These are phyloP conservation scores for Yamadazyma spencermartinsiae DNA, from an alignment of 1,139 yeast species.

Conservation along the genomic window DNA sequence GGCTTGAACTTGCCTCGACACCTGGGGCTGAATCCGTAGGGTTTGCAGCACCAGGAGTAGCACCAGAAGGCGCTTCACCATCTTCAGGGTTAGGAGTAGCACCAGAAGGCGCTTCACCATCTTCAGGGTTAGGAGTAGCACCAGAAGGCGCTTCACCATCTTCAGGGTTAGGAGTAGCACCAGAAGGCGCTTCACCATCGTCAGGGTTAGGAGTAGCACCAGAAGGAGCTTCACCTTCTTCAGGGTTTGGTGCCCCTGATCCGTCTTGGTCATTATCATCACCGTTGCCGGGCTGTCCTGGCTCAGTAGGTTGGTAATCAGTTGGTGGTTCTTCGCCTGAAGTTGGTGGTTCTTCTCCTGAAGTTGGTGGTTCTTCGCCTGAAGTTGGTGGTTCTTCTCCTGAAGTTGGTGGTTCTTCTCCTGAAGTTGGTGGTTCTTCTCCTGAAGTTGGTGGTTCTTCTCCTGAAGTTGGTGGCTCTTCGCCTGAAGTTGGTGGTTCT, in stretches of 20 bases:
- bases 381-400: background rate
- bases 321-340: constrained; percentile 4
- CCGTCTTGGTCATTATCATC: constrained; percentile 1
- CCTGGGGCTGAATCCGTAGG: constrained; percentile 1
- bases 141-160: constrained; percentile 4
- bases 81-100: background rate
- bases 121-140: background rate
- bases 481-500: background rate
- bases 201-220: constrained; percentile 2
- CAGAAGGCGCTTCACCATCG: constrained; percentile 3
- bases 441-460: background rate
- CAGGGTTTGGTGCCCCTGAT: constrained; percentile 2
- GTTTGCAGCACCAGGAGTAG: background rate
- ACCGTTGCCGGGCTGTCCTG: background rate
- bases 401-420: background rate
- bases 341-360: background rate
- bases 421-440: background rate
- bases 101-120: constrained; percentile 2
- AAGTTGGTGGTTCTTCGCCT: background rate
- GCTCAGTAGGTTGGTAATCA: background rate
- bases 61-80: constrained; percentile 6
- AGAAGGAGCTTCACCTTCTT: constrained; percentile 1
- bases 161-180: constrained; percentile 1
- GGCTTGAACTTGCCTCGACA: constrained; percentile 2
- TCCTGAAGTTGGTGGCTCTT: background rate